phyloP scores from a whole-genome alignment of 306 rosid genomes.

The Chamaecrista fasciculata region DNA sequence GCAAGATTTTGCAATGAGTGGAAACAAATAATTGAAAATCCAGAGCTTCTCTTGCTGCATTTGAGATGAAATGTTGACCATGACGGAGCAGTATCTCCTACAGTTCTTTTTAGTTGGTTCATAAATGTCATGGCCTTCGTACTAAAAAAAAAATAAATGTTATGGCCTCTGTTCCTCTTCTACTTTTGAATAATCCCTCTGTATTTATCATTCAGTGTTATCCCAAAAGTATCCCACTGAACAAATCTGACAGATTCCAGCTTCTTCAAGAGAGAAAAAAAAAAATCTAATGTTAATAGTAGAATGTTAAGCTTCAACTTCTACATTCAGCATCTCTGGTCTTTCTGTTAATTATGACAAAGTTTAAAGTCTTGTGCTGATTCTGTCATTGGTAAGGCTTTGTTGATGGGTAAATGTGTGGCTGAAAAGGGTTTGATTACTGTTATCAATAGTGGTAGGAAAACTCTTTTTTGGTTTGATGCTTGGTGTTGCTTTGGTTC shows the following conservation, averaged over 20 bases:
- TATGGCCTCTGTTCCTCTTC: neutral
- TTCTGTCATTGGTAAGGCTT: too few relatives aligned
- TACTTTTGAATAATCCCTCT: neutral
- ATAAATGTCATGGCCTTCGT: neutral
- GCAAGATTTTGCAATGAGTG: conserved; percentile 88
- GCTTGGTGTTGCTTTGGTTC: too few relatives aligned
- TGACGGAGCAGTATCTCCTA: neutral
- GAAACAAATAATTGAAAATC: conserved; percentile 74
- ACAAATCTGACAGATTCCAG: neutral
- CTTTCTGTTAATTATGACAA: too few relatives aligned
- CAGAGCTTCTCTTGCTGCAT: conserved; percentile 67
- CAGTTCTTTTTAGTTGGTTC: neutral
- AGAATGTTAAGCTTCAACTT: neutral
- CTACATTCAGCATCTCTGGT: neutral
- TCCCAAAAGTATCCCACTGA: neutral
- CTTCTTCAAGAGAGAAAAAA: neutral
- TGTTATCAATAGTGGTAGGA: too few relatives aligned
- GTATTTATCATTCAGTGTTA: neutral
- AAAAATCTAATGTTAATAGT: too few relatives aligned
- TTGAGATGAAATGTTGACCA: conserved; percentile 49
- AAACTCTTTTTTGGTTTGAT: too few relatives aligned
- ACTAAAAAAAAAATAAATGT: too few relatives aligned
- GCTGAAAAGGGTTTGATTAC: too few relatives aligned
- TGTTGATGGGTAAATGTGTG: too few relatives aligned
- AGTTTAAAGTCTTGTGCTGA: too few relatives aligned